Percentiles rank a stretch among this genome's conserved stretches.
phyloP scores from a whole-genome alignment of 805 yeast genomes.

The Yarrowia sp. region DNA sequence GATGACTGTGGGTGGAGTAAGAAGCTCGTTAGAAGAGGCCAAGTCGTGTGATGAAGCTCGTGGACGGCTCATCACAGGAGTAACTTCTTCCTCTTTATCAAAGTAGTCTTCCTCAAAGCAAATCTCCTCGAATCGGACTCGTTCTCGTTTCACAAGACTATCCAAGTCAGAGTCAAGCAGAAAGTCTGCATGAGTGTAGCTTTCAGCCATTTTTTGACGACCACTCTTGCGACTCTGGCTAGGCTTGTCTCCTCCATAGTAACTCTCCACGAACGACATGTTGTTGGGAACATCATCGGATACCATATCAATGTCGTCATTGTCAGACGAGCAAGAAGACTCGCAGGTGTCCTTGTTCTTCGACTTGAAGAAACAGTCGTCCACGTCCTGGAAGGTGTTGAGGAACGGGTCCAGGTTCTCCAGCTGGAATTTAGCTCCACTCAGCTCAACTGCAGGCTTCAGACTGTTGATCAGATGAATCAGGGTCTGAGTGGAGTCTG shows the following conservation, averaged over 20 bases:
- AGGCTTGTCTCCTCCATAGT: conserved; percentile 44
- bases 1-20: conserved; percentile 11
- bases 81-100: neutral
- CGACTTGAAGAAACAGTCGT: conserved; percentile 49
- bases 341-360: conserved; percentile 43
- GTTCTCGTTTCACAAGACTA: conserved; percentile 44
- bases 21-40: conserved; percentile 10
- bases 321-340: conserved; percentile 54
- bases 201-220: conserved; percentile 16
- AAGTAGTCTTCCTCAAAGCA: conserved; percentile 26
- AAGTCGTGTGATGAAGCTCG: conserved; percentile 14
- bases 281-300: conserved; percentile 44
- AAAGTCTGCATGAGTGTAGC: conserved; percentile 45
- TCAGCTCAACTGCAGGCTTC: conserved; percentile 67
- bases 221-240: conserved; percentile 11
- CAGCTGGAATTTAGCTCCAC: conserved; percentile 54
- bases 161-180: conserved; percentile 49
- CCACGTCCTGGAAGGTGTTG: conserved; percentile 53
- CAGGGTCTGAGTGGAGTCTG: conserved; percentile 82
- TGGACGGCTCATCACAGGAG: neutral
- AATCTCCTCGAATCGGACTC: conserved; percentile 26
- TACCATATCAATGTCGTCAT: conserved; percentile 50
- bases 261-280: conserved; percentile 49
- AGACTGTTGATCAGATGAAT: conserved; percentile 72
- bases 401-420: conserved; percentile 50